Evolutionary conservation across 1,284 basidiomycete species (phyloP).

Genomic region (Athelia psychrophila): DNA sequence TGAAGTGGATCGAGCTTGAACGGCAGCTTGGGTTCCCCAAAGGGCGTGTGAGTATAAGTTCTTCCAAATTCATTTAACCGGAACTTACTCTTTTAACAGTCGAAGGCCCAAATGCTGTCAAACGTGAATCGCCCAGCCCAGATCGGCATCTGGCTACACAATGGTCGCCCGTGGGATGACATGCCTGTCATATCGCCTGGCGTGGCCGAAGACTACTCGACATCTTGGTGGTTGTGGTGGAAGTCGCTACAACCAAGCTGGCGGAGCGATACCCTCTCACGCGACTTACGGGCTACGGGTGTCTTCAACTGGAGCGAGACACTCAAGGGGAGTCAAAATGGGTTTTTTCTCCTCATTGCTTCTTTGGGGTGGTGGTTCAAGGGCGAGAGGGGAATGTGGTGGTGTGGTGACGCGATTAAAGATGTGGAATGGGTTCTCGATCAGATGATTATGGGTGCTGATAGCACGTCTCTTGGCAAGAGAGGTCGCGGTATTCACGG

Average conservation of each 20-base stretch:
- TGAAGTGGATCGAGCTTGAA: no score
- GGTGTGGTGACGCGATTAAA: background rate
- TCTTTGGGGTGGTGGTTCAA: background rate
- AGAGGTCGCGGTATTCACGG: background rate
- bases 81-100: no score
- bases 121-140: no score
- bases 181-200: background rate
- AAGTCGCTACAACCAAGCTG: background rate
- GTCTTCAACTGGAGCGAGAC: background rate
- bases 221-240: background rate
- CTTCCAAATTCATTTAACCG: no score
- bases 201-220: background rate
- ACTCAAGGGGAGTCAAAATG: background rate
- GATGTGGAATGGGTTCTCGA: background rate
- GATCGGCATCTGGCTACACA: no score
- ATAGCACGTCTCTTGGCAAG: background rate
- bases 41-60: no score
- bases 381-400: background rate
- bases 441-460: background rate
- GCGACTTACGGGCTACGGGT: background rate
- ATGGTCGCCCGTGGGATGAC: no score
- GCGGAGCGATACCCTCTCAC: background rate
- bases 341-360: background rate
- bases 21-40: no score
- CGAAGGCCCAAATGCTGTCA: no score